Conservation (phyloP, 441 rosid species). For the Syzygium malaccense region DNA sequence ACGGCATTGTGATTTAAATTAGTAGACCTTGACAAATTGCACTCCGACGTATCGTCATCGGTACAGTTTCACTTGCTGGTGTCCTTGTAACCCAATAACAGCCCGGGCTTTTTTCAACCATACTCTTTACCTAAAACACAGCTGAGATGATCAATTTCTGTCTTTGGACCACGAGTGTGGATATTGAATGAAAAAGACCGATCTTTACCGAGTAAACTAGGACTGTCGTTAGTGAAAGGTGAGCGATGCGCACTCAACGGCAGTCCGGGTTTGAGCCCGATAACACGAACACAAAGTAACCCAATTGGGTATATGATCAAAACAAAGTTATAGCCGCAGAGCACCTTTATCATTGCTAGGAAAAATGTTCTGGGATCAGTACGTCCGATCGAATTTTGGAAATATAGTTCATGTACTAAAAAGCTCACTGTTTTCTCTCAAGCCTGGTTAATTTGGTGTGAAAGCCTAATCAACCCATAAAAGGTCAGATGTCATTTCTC, state of each 20-base stretch:
- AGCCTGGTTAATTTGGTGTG: background rate
- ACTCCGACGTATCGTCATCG: background rate
- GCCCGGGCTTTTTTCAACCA: background rate
- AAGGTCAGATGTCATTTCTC: background rate
- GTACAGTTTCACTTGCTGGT: background rate
- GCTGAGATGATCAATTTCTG: no score
- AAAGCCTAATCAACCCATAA: background rate
- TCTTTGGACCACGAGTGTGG: background rate
- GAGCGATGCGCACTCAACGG: background rate
- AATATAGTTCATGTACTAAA: background rate
- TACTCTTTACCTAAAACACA: no score
- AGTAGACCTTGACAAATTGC: background rate
- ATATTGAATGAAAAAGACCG: no score
- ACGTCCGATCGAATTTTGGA: background rate
- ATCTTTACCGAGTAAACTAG: background rate
- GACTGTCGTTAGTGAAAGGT: background rate
- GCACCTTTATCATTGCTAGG: background rate
- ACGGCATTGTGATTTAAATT: background rate
- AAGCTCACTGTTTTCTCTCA: background rate
- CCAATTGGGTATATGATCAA: background rate
- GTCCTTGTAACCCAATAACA: background rate
- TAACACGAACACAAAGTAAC: background rate
- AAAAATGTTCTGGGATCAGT: background rate
- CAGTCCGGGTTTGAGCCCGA: background rate
- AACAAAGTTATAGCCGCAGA: background rate